phyloP scores from a whole-genome alignment of 2,329 filamentous ascomycete species.

The Cryphonectria japonica region DNA sequence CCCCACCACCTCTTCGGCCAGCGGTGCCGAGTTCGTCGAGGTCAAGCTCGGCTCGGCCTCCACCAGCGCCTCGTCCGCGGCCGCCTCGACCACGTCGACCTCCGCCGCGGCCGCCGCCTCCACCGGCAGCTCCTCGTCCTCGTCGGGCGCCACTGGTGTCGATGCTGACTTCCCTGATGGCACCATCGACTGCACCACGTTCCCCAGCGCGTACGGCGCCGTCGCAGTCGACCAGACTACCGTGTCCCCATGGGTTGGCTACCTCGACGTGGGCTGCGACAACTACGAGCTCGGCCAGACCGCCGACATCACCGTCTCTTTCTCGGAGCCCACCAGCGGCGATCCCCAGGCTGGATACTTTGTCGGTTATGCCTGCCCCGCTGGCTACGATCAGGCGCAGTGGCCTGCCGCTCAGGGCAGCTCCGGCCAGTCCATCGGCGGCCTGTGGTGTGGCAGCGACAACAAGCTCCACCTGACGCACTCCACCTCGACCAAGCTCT shows the following conservation, averaged over 20 bases:
- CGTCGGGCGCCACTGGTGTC: constrained; percentile 55
- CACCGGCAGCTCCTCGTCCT: constrained; percentile 33
- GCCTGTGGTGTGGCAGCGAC: constrained; percentile 74
- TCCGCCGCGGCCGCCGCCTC: constrained; percentile 35
- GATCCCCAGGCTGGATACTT: constrained; percentile 67
- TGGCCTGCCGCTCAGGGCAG: constrained; percentile 81
- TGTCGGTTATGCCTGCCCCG: constrained; percentile 93
- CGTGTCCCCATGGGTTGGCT: constrained; percentile 76
- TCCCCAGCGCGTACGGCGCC: constrained; percentile 81
- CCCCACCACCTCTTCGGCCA: constrained; percentile 38
- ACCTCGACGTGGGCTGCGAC: constrained; percentile 59
- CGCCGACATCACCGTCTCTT: constrained; percentile 60
- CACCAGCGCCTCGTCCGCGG: constrained; percentile 33
- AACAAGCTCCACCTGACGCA: constrained; percentile 82
- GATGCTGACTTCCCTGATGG: constrained; percentile 76
- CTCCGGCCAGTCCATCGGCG: constrained; percentile 84
- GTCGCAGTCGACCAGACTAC: constrained; percentile 70
- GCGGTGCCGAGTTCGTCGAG: constrained; percentile 57
- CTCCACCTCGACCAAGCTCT: constrained; percentile 68
- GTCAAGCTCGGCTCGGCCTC: constrained; percentile 43
- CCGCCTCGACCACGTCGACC: constrained; percentile 34
- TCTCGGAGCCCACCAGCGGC: constrained; percentile 66
- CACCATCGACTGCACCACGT: constrained; percentile 68
- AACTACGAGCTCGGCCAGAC: constrained; percentile 24
- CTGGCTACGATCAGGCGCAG: constrained; percentile 89